Conservation (phyloP, 129 eudicot genomes). For the Mikania micrantha region DNA sequence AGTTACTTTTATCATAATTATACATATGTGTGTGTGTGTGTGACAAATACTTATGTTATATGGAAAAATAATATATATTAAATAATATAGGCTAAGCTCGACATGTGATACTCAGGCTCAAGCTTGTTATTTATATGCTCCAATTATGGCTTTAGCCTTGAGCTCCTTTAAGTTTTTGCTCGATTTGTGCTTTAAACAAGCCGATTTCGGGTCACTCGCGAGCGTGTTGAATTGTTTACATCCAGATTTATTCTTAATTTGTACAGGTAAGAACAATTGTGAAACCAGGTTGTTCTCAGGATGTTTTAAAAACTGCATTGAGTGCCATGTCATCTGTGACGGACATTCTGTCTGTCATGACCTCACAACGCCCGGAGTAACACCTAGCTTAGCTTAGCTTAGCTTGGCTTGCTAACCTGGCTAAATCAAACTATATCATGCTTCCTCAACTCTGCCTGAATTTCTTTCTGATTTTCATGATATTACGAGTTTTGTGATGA, state of each 20-base stretch:
- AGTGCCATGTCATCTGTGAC: conserved; percentile 89
- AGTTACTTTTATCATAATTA: too few species aligned
- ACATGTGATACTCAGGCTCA: too few species aligned
- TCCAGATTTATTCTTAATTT: neutral
- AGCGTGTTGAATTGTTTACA: neutral
- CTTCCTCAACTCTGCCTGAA: conserved; percentile 6
- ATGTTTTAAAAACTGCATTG: conserved; percentile 79
- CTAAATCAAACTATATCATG: neutral
- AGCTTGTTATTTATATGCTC: too few species aligned
- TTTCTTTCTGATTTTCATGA: neutral
- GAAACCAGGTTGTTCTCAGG: conserved; percentile 98
- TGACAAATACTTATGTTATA: too few species aligned
- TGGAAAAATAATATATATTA: too few species aligned
- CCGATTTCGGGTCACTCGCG: neutral
- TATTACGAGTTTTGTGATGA: conserved; percentile 24
- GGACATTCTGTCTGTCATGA: conserved; percentile 67
- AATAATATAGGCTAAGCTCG: too few species aligned
- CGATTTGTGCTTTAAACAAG: too few species aligned
- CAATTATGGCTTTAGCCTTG: too few species aligned
- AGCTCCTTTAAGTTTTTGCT: neutral
- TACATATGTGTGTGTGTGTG: too few species aligned
- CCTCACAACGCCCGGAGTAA: conserved; percentile 41
- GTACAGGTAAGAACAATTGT: conserved; percentile 74
- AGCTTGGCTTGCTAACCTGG: neutral
- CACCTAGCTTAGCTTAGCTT: too few species aligned